Conservation (phyloP, 1,284 basidiomycete genomes). For the Cryptococcus floricola region DNA sequence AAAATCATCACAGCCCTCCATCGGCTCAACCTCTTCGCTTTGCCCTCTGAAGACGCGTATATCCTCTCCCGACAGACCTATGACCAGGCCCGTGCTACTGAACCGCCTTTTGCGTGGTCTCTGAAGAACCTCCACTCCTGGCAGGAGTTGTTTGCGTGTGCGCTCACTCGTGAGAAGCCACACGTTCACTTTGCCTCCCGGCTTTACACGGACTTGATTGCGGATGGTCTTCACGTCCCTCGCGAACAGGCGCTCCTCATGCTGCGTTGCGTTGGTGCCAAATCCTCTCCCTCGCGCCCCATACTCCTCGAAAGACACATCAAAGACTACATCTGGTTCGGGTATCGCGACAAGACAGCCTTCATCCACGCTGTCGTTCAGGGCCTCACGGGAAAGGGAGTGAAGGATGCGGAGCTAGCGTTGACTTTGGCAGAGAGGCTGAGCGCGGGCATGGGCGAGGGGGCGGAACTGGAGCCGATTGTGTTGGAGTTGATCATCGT, state of each 20-base stretch:
- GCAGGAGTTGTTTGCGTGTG: slow-evolving; percentile 22
- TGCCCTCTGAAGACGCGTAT: slow-evolving; percentile 17
- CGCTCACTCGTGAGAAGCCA: slow-evolving; percentile 1
- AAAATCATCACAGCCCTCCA: slow-evolving; percentile 11
- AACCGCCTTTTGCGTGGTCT: slow-evolving; percentile 18
- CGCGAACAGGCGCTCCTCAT: slow-evolving; percentile 19
- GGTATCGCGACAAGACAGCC: slow-evolving; percentile 1
- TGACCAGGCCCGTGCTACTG: slow-evolving; percentile 10
- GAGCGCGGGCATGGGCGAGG: background rate
- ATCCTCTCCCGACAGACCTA: slow-evolving; percentile 21
- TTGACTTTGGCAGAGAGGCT: slow-evolving; percentile 23
- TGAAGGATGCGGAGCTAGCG: slow-evolving; percentile 28
- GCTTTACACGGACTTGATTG: slow-evolving; percentile 35
- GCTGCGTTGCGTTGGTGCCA: slow-evolving; percentile 24
- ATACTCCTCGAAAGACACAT: slow-evolving; percentile 41
- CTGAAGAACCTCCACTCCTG: slow-evolving; percentile 10
- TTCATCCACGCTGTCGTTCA: slow-evolving; percentile 26
- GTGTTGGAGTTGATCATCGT: slow-evolving; percentile 15
- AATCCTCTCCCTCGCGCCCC: slow-evolving; percentile 18
- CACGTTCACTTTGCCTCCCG: slow-evolving; percentile 38
- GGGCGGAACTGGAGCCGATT: background rate
- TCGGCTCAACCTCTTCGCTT: slow-evolving; percentile 5
- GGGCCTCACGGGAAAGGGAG: slow-evolving; percentile 12
- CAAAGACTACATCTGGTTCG: slow-evolving; percentile 34
- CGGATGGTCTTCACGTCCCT: slow-evolving; percentile 25